Evolutionary conservation across 495 filamentous ascomycete genomes (phyloP).

Genomic region (Podospora didyma): DNA sequence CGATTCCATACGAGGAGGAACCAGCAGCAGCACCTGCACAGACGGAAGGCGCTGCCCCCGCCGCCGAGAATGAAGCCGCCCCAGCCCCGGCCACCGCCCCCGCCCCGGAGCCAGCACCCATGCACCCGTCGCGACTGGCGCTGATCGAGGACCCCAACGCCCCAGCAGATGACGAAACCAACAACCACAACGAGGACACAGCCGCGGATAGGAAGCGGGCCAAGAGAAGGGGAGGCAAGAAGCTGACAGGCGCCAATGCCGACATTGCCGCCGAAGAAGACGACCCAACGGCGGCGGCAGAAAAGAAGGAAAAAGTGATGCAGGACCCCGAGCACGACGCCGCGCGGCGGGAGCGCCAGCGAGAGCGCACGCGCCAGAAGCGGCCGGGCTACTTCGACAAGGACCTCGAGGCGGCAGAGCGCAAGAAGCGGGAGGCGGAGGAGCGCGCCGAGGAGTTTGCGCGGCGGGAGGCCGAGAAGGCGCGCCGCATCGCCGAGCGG

Average conservation of each 20-base stretch:
- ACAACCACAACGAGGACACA: constrained; percentile 29
- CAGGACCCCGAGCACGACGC: not conserved
- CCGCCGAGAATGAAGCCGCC: too few relatives aligned
- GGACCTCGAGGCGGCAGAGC: constrained; percentile 66
- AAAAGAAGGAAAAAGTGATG: not conserved
- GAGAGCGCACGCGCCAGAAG: constrained; percentile 32
- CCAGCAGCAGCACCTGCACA: constrained; percentile 20
- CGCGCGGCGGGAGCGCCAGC: constrained; percentile 11
- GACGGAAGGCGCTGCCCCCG: too few relatives aligned
- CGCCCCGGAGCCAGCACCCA: not conserved
- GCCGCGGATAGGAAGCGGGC: not conserved
- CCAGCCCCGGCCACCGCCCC: too few relatives aligned
- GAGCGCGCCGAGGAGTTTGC: constrained; percentile 54
- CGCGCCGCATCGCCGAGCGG: constrained; percentile 53
- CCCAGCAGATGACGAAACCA: not conserved
- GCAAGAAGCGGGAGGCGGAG: constrained; percentile 60
- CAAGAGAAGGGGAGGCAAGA: not conserved
- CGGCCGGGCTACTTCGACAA: constrained; percentile 72
- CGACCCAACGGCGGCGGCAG: too few relatives aligned
- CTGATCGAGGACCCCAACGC: not conserved
- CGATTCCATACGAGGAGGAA: not conserved
- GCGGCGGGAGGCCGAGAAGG: constrained; percentile 49
- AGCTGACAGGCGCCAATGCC: not conserved
- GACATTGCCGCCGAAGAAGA: not conserved
- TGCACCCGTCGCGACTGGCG: constrained; percentile 9